phyloP scores from a whole-genome alignment of 768 basidiomycete species.

The Multifurca ochricompacta region DNA sequence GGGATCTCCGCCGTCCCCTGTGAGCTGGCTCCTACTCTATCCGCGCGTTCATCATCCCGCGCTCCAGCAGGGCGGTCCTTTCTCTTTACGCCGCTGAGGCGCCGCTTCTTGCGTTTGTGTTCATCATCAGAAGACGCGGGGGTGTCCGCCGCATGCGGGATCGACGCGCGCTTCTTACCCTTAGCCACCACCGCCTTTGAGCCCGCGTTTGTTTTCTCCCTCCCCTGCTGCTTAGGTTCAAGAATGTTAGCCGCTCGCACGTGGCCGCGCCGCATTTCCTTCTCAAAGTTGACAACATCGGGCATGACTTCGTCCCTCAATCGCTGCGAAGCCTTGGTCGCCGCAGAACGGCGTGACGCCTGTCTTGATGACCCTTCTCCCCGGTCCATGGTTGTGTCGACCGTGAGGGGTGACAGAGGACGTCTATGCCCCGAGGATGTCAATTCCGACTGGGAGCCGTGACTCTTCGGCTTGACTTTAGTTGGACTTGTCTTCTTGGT shows the following conservation, averaged over 20 bases:
- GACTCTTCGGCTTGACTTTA: constrained; percentile 2
- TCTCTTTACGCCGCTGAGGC: constrained; percentile 17
- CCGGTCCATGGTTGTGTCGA: constrained; percentile 20
- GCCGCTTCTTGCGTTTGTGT: constrained; percentile 14
- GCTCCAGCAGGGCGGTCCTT: constrained; percentile 19
- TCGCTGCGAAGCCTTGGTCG: constrained; percentile 40
- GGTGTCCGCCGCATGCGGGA: constrained; percentile 12
- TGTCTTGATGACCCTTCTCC: constrained; percentile 19
- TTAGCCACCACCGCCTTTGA: constrained; percentile 21
- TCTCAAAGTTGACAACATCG: constrained; percentile 61
- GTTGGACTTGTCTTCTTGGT: constrained; percentile 10
- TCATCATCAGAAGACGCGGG: constrained; percentile 10
- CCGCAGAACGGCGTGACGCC: constrained; percentile 41
- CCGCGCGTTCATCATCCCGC: not conserved
- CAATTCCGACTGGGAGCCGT: not conserved
- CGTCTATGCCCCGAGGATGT: not conserved
- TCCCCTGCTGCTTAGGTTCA: constrained; percentile 15
- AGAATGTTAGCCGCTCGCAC: constrained; percentile 25
- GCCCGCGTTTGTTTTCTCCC: constrained; percentile 19
- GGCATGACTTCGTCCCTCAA: constrained; percentile 61
- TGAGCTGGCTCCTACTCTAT: not conserved
- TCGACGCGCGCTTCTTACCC: constrained; percentile 27
- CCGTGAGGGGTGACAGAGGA: constrained; percentile 12
- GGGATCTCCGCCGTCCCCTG: not conserved
- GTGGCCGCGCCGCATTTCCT: constrained; percentile 44